phyloP scores from a whole-genome alignment of 2,329 filamentous ascomycete species.

The Pyrenochaeta sp. region DNA sequence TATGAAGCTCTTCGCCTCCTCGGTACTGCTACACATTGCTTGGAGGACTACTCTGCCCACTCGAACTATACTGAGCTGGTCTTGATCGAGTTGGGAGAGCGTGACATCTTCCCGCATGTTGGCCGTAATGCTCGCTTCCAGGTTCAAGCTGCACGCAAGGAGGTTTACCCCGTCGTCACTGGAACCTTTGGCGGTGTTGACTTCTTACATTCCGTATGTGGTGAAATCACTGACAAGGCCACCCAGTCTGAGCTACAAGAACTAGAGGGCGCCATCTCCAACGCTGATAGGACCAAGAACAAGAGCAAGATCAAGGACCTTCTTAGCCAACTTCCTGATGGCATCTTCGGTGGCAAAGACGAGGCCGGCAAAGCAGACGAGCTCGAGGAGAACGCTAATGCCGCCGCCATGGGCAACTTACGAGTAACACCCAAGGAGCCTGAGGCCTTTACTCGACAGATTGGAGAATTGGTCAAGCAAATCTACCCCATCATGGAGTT shows the following conservation, averaged over 20 bases:
- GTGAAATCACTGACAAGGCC: slow-evolving; percentile 83
- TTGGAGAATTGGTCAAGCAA: slow-evolving; percentile 76
- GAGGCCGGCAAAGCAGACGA: slow-evolving; percentile 80
- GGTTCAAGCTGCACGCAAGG: slow-evolving; percentile 69
- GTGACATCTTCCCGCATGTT: slow-evolving; percentile 84
- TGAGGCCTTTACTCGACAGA: slow-evolving; percentile 82
- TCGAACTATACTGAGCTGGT: slow-evolving; percentile 92
- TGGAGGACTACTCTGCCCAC: slow-evolving; percentile 90
- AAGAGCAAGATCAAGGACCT: slow-evolving; percentile 80
- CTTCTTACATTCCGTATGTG: slow-evolving; percentile 87
- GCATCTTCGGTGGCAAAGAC: slow-evolving; percentile 78
- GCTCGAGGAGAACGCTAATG: slow-evolving; percentile 77
- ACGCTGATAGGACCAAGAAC: slow-evolving; percentile 69
- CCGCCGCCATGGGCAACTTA: slow-evolving; percentile 78
- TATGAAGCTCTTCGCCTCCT: slow-evolving; percentile 87
- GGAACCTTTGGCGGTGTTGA: slow-evolving; percentile 96
- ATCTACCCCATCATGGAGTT: slow-evolving; percentile 91
- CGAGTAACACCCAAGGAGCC: slow-evolving; percentile 79
- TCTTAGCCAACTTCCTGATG: slow-evolving; percentile 81
- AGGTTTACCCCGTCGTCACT: slow-evolving; percentile 84
- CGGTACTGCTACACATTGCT: slow-evolving; percentile 87
- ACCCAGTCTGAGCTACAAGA: slow-evolving; percentile 91
- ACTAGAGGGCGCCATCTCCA: slow-evolving; percentile 80
- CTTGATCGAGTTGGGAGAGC: slow-evolving; percentile 85
- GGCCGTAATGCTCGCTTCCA: slow-evolving; percentile 76